A percentile compares a stretch with the other conserved stretches of the same genome.
Evolutionary conservation across 768 basidiomycete species (phyloP).

Genomic region (Boletus sp.): DNA sequence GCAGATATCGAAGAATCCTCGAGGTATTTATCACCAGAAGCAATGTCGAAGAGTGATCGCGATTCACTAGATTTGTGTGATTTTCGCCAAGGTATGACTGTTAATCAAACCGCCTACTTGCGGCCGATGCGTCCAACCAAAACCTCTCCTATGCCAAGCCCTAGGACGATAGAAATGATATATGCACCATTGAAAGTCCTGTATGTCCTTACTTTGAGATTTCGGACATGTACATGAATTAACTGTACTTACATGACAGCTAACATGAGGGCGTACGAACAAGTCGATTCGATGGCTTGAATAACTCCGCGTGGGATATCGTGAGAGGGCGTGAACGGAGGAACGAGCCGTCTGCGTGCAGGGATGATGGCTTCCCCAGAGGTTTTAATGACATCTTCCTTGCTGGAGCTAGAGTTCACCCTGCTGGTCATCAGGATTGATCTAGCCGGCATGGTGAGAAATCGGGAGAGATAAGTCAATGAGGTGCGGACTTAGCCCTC

Average conservation of each 20-base stretch:
- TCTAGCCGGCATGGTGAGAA: slow-evolving; percentile 11
- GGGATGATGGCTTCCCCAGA: background rate
- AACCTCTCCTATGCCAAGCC: slow-evolving; percentile 72
- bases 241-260: slow-evolving; percentile 61
- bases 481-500: slow-evolving; percentile 47
- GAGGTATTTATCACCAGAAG: background rate
- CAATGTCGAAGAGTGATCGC: background rate
- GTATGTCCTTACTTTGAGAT: slow-evolving; percentile 11
- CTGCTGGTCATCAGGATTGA: background rate
- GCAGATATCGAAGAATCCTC: background rate
- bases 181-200: slow-evolving; percentile 86
- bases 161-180: slow-evolving; percentile 67
- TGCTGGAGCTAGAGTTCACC: background rate
- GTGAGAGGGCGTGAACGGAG: slow-evolving; percentile 64
- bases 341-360: slow-evolving; percentile 28
- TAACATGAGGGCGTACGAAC: slow-evolving; percentile 76
- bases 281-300: slow-evolving; percentile 56
- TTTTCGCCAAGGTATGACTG: background rate
- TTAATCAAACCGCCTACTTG: background rate
- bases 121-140: slow-evolving; percentile 57
- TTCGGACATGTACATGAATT: background rate
- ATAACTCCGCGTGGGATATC: slow-evolving; percentile 71
- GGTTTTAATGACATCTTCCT: background rate
- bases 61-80: background rate
- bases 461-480: background rate